A percentile compares a stretch with the other conserved stretches of the same genome.
Conservation (phyloP, 1,284 basidiomycete genomes). For the Ustilago crameri region DNA sequence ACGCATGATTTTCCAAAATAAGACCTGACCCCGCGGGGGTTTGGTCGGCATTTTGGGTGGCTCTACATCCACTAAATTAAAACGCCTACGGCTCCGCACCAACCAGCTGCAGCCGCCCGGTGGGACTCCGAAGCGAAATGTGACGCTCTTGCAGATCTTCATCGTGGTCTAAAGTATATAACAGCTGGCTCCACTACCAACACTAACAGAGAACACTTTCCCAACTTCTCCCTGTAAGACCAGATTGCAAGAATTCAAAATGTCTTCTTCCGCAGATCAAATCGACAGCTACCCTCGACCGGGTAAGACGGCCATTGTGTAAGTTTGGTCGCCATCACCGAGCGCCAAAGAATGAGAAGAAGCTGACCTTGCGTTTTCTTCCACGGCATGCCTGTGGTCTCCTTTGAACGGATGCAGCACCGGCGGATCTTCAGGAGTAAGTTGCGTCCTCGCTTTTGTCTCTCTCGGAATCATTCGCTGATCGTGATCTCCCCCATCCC, state of each 20-base stretch:
- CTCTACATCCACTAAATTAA: neutral
- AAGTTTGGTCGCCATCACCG: conserved; percentile 5
- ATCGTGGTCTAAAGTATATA: no score
- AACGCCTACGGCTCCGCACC: conserved; percentile 15
- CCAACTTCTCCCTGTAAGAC: neutral
- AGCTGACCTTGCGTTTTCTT: neutral
- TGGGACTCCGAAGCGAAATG: neutral
- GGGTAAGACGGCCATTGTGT: conserved; percentile 58
- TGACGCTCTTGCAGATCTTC: neutral
- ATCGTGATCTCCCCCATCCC: neutral
- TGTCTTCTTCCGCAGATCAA: conserved; percentile 29
- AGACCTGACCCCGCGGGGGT: conserved; percentile 26
- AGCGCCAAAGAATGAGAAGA: neutral
- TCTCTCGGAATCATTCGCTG: neutral
- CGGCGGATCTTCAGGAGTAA: conserved; percentile 48
- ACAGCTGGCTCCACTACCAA: no score
- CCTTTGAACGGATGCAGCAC: conserved; percentile 11
- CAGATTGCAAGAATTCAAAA: neutral
- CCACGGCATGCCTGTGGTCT: no score
- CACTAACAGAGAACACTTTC: no score
- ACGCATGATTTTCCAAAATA: conserved; percentile 7
- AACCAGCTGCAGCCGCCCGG: conserved; percentile 3
- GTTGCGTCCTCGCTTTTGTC: neutral
- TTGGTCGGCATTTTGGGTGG: neutral
- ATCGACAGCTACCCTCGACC: conserved; percentile 41